phyloP scores from a whole-genome alignment of 768 basidiomycete species.

The Cystobasidium tubakii region DNA sequence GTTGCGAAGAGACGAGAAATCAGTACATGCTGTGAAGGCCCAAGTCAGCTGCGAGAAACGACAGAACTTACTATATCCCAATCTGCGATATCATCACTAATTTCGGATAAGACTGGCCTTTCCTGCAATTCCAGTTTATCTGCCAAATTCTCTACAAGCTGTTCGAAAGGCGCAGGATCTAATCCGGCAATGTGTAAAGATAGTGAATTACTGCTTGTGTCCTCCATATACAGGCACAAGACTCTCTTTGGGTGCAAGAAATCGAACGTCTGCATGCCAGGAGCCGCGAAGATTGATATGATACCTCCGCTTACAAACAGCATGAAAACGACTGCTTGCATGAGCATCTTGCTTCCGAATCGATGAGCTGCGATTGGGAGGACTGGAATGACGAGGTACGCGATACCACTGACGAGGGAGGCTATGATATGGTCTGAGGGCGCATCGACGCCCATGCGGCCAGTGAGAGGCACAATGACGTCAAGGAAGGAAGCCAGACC shows the following conservation, averaged over 20 bases:
- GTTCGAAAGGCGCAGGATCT: conserved; percentile 69
- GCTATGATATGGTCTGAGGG: conserved; percentile 87
- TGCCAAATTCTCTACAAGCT: conserved; percentile 62
- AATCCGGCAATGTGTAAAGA: conserved; percentile 74
- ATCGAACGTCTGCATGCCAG: conserved; percentile 61
- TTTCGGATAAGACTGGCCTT: conserved; percentile 54
- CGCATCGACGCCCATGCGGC: conserved; percentile 63
- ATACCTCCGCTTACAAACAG: conserved; percentile 54
- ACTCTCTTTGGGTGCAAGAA: conserved; percentile 77
- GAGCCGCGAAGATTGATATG: conserved; percentile 59
- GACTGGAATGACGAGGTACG: conserved; percentile 62
- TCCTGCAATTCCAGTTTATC: conserved; percentile 56
- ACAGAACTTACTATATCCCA: conserved; percentile 72
- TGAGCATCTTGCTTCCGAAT: conserved; percentile 44
- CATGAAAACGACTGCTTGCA: conserved; percentile 53
- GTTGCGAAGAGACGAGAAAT: conserved; percentile 22
- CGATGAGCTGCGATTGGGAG: conserved; percentile 53
- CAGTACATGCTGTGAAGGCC: not conserved
- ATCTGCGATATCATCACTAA: conserved; percentile 73
- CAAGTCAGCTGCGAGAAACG: not conserved
- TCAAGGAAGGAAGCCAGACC: conserved; percentile 63
- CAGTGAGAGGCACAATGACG: conserved; percentile 86
- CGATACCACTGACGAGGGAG: conserved; percentile 61
- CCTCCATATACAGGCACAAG: conserved; percentile 76
- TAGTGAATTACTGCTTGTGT: conserved; percentile 60